Base-by-base conservation (phyloP, 1,139 yeast species). In the Yamadazyma aaseri region DNA sequence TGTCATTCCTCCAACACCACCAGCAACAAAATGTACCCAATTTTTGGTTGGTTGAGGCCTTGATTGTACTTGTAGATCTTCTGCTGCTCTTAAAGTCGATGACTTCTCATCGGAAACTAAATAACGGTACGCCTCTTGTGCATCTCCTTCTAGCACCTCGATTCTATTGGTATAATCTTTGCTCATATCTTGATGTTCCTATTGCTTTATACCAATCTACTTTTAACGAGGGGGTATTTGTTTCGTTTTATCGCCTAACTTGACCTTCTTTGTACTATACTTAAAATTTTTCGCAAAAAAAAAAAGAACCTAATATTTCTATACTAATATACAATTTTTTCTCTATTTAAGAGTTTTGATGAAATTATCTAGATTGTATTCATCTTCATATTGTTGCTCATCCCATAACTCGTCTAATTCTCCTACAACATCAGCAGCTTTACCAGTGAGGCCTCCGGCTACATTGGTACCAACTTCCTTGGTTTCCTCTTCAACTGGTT, bases 1-100 rank as follows among this genome's bases (percentile, higher is more conserved):
- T 13, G 94, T 86, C 96, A 92, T 92, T 8, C 98, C 99, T 23
- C 97, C 98, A 17, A 86, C 51, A 25, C 97, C 98, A 26, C 98
- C 98, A n/a, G 98, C 97, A n/a, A 90, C 86, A 55, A 90, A 92
- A 61, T 90, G 97, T 6, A 90, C 87, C 96, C 97, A 90, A 35
- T 95, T 95, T 47, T 76, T 77, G 2, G 81, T 78, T 46, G 43
- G 56, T 33, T 33, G 45, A 32, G 31, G 28, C 35, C 42, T 37
- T 12, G 17, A 16, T 16, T 32, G 16, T 29, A 35, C 31, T 13
- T 45, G 59, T 33, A 51, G 43, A 35, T 40, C 61, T 54, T 45
- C 65, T 6, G 61, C 53, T 42, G 56, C 52, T 47, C 71, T 57
- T 38, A 62, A 51, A 2, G 74, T 71, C 6, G 79, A 62, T 4